These are phyloP conservation scores for Panaeolus papilionaceus DNA, from an alignment of 768 basidiomycete species.

Conservation along the genomic window DNA sequence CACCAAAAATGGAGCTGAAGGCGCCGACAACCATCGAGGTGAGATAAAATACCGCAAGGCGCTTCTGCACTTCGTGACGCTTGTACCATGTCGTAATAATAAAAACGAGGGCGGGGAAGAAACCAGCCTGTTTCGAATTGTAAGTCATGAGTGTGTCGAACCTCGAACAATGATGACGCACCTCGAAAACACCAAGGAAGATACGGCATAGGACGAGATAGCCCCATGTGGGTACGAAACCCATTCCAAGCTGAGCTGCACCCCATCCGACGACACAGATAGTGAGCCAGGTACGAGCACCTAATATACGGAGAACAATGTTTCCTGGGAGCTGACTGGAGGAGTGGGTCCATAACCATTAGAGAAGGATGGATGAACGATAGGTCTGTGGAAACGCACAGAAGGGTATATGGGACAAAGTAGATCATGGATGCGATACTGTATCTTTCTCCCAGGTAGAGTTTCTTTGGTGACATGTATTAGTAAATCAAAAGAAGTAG, in stretches of 20 bases:
- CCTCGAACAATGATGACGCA: conserved; percentile 9
- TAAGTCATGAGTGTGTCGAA: background rate
- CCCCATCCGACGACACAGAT: conserved; percentile 35
- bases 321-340: conserved; percentile 40
- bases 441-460: conserved; percentile 38
- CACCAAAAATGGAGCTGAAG: conserved; percentile 29
- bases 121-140: conserved; percentile 37
- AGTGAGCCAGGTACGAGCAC: conserved; percentile 37
- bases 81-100: conserved; percentile 51
- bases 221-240: conserved; percentile 37
- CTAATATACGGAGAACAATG: conserved; percentile 34
- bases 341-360: background rate
- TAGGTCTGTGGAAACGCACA: conserved; percentile 32
- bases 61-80: conserved; percentile 50
- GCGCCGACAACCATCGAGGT: conserved; percentile 23
- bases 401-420: conserved; percentile 43
- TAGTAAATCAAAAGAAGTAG: conserved; percentile 27
- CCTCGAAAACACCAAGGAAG: conserved; percentile 36
- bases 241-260: conserved; percentile 37
- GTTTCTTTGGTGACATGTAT: conserved; percentile 37
- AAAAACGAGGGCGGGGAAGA: conserved; percentile 49
- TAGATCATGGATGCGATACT: conserved; percentile 41
- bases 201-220: conserved; percentile 31
- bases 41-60: conserved; percentile 32
- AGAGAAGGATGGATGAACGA: background rate